A percentile compares a stretch with the other conserved stretches of the same genome.
Conservation (phyloP, 2,329 filamentous ascomycete genomes). For the Fonsecaea monophora region DNA sequence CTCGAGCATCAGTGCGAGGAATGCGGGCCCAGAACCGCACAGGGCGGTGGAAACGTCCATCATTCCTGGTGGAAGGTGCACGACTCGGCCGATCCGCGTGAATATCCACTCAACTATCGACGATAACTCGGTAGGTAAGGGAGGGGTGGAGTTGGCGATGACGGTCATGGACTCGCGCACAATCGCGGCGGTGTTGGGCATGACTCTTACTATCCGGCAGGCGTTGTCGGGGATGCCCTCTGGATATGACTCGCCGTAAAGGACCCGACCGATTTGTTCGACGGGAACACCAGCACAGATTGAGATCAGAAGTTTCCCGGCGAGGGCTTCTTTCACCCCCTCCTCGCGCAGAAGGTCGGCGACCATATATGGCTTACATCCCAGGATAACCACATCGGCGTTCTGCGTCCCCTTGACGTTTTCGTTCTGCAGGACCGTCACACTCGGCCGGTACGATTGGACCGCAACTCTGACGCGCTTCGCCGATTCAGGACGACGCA, state of each 20-base stretch:
- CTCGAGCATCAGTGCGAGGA: conserved; percentile 66
- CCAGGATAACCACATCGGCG: conserved; percentile 76
- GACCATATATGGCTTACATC: conserved; percentile 81
- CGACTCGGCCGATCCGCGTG: conserved; percentile 52
- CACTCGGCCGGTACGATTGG: conserved; percentile 61
- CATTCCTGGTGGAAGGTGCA: conserved; percentile 34
- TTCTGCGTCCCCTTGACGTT: conserved; percentile 72
- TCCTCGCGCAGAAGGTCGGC: conserved; percentile 64
- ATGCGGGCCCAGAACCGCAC: conserved; percentile 65
- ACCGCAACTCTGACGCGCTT: conserved; percentile 72
- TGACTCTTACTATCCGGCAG: conserved; percentile 72
- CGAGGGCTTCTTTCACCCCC: conserved; percentile 74
- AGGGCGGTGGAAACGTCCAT: conserved; percentile 43
- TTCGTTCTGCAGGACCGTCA: conserved; percentile 73
- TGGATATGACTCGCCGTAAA: conserved; percentile 51
- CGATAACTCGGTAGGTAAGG: conserved; percentile 52
- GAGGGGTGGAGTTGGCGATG: conserved; percentile 65
- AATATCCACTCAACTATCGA: conserved; percentile 64
- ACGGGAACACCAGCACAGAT: conserved; percentile 80
- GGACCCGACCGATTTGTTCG: conserved; percentile 65
- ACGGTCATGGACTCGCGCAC: conserved; percentile 85
- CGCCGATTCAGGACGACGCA: conserved; percentile 72
- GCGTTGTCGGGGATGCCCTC: conserved; percentile 52
- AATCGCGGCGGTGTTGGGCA: conserved; percentile 83
- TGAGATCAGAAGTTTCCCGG: conserved; percentile 80